These are phyloP conservation scores for Vigna trinervia DNA, from an alignment of 306 rosid species.

Conservation along the genomic window DNA sequence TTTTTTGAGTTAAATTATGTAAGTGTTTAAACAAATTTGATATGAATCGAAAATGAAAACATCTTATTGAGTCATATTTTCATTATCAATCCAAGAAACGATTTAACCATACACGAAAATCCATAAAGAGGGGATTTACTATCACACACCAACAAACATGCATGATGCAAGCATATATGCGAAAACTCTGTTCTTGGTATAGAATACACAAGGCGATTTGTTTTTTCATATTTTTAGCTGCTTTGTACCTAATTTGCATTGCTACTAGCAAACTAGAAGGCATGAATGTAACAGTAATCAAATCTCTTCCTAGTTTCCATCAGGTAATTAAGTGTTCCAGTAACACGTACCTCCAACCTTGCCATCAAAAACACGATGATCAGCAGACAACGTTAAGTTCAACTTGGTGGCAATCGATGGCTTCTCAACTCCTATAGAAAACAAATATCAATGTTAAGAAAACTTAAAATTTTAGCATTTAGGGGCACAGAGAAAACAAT, in stretches of 20 bases:
- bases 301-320: conserved; percentile 22
- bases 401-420: conserved; percentile 75
- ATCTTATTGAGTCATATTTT: not conserved
- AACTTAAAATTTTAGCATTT: conserved; percentile 26
- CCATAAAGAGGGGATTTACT: not conserved
- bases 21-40: too few species aligned
- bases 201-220: not conserved
- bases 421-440: conserved; percentile 78
- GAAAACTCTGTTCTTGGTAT: not conserved
- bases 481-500: conserved; percentile 30
- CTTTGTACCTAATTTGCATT: not conserved
- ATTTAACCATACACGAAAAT: not conserved
- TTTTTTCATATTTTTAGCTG: conserved; percentile 11
- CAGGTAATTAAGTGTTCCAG: conserved; percentile 32
- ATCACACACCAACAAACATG: not conserved
- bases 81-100: not conserved
- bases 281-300: not conserved
- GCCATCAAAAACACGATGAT: conserved; percentile 93
- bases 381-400: conserved; percentile 89
- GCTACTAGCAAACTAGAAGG: conserved; percentile 24
- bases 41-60: too few species aligned
- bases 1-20: not conserved
- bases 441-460: conserved; percentile 44
- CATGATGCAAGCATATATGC: not conserved
- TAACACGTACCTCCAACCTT: conserved; percentile 86